Percentiles rank a stretch among this genome's conserved stretches.
Evolutionary conservation across 2,329 filamentous ascomycete species (phyloP).

Genomic region (Fusarium pseudoanthophilum): DNA sequence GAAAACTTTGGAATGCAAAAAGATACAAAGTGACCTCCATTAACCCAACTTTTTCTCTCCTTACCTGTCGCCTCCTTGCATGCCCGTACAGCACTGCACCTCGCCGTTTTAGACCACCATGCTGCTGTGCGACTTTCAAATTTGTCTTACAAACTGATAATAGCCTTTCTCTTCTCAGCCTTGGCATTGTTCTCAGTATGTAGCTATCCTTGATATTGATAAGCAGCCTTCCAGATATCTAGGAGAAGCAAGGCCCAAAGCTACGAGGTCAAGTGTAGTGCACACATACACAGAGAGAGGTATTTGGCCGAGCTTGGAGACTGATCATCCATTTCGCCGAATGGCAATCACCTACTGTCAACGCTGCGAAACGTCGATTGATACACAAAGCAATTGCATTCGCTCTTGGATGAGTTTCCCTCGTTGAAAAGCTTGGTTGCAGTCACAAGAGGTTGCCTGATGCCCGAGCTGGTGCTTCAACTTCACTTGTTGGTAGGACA

Average conservation of each 20-base stretch:
- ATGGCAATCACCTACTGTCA: neutral
- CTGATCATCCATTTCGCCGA: neutral
- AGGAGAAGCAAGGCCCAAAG: neutral
- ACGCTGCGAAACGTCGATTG: neutral
- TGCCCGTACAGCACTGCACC: constrained; percentile 24
- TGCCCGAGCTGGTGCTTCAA: neutral
- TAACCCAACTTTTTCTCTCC: too few species aligned
- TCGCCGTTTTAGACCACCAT: constrained; percentile 30
- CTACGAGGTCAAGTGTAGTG: neutral
- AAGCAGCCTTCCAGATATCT: neutral
- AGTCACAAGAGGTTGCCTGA: neutral
- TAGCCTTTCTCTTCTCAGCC: neutral
- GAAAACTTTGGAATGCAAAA: constrained; percentile 36
- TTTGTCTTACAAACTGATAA: constrained; percentile 6
- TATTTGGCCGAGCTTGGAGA: neutral
- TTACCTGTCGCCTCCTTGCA: constrained; percentile 7
- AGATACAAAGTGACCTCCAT: constrained; percentile 28
- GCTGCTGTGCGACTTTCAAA: constrained; percentile 9
- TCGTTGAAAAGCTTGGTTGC: neutral
- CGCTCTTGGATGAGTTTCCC: too few species aligned
- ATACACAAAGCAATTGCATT: neutral
- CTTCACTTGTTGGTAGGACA: neutral
- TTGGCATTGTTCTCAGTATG: neutral
- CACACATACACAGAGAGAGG: neutral
- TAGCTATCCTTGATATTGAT: neutral